Evolutionary conservation across 306 rosid genomes (phyloP).

Genomic region (Hylodesmum podocarpum): DNA sequence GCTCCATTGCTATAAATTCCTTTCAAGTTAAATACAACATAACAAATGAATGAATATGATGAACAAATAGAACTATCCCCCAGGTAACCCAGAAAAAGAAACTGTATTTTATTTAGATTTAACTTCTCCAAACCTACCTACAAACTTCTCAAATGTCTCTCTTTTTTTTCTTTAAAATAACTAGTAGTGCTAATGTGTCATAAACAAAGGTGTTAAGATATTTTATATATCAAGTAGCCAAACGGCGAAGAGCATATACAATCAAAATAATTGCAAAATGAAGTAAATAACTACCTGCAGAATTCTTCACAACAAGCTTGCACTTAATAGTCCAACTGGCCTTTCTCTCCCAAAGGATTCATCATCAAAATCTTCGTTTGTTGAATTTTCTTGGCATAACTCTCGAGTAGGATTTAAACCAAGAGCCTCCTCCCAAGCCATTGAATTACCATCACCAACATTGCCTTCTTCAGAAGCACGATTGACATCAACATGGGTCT

Average conservation of each 20-base stretch:
- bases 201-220: neutral
- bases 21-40: neutral
- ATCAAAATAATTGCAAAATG: conserved; percentile 18
- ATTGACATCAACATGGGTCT: conserved; percentile 50
- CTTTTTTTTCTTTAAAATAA: neutral
- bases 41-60: neutral
- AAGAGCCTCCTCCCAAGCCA: conserved; percentile 65
- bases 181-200: neutral
- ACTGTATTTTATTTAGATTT: neutral
- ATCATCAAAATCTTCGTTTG: conserved; percentile 88
- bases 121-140: neutral
- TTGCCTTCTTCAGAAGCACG: conserved; percentile 62
- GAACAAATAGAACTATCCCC: neutral
- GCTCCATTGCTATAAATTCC: neutral
- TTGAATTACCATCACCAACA: conserved; percentile 45
- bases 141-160: neutral
- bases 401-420: conserved; percentile 53
- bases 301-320: conserved; percentile 62
- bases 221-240: neutral
- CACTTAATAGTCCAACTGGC: conserved; percentile 66
- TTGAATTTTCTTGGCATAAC: conserved; percentile 91
- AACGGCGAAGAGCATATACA: neutral
- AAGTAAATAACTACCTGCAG: conserved; percentile 59
- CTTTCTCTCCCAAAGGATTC: conserved; percentile 77
- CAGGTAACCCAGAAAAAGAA: neutral